Conservation (phyloP, 208 protist species). For the Crithidia expoeki region DNA sequence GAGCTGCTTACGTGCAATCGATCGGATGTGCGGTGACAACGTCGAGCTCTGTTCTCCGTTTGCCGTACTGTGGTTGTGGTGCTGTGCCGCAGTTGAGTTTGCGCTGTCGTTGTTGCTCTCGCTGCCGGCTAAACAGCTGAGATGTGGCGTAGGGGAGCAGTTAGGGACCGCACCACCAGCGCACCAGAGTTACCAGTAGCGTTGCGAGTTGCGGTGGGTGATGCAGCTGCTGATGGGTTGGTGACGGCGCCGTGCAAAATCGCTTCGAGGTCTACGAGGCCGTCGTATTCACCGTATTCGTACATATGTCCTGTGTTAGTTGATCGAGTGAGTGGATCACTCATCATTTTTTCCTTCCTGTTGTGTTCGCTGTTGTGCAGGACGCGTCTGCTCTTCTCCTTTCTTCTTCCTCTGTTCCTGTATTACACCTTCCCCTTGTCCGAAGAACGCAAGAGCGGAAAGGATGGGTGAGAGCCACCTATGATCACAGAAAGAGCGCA, state of each 20-base stretch:
- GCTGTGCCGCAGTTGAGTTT: neutral
- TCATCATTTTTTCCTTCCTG: conserved; percentile 9
- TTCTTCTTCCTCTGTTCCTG: neutral
- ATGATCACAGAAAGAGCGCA: too few relatives aligned
- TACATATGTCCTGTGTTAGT: conserved; percentile 12
- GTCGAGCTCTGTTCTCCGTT: neutral
- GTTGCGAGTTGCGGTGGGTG: neutral
- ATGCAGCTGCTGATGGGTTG: neutral
- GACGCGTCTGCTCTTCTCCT: neutral
- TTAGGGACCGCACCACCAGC: neutral
- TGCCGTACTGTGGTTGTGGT: neutral
- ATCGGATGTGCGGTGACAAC: conserved; percentile 2
- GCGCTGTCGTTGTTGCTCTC: neutral
- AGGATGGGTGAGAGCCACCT: too few relatives aligned
- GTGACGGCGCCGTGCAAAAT: conserved; percentile 16
- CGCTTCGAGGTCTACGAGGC: conserved; percentile 30
- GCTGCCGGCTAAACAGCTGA: conserved; percentile 3
- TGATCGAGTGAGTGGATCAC: conserved; percentile 7
- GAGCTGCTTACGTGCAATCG: neutral
- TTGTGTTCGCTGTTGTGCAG: neutral
- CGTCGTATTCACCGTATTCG: conserved; percentile 31
- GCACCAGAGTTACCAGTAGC: neutral
- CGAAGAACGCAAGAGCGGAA: neutral
- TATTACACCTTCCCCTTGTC: neutral
- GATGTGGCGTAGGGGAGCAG: conserved; percentile 4